Conservation (phyloP, 78 protist genomes). For the Neovahlkampfia damariscottae region DNA sequence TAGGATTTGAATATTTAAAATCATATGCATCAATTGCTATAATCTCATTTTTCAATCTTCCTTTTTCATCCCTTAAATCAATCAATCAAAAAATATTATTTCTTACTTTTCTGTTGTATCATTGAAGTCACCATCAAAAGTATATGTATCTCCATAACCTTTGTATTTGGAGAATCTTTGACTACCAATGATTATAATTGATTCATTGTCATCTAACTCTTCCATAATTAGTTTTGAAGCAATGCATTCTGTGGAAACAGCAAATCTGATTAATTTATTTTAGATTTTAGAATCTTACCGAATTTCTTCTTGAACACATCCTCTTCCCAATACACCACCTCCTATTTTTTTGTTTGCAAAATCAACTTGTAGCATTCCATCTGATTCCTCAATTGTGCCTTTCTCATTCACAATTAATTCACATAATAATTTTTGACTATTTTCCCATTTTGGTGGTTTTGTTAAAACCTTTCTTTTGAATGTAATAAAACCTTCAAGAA, state of each 20-base stretch:
- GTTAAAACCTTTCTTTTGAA: background rate
- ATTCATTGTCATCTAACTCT: background rate
- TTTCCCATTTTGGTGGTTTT: background rate
- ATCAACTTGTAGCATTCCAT: constrained; percentile 26
- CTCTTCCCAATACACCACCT: constrained; percentile 46
- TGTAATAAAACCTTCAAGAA: background rate
- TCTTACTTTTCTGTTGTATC: no score
- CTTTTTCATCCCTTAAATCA: no score
- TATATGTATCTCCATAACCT: constrained; percentile 19
- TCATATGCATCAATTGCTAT: constrained; percentile 17
- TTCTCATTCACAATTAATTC: background rate
- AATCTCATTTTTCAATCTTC: background rate
- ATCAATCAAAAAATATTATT: no score
- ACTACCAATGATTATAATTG: background rate
- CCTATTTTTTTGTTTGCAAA: constrained; percentile 54
- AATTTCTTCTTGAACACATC: constrained; percentile 66
- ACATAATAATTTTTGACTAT: background rate
- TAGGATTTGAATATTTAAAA: background rate
- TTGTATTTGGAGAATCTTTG: constrained; percentile 7
- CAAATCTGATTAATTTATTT: constrained; percentile 31
- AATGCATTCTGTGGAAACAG: constrained; percentile 27
- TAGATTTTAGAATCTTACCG: no score
- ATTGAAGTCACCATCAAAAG: background rate
- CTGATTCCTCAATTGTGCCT: background rate
- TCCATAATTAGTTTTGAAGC: constrained; percentile 15